Evolutionary conservation across 106 monocot species (phyloP), one percentile per base, ranked within the genome.

Genomic region (Dioscorea alata): DNA sequence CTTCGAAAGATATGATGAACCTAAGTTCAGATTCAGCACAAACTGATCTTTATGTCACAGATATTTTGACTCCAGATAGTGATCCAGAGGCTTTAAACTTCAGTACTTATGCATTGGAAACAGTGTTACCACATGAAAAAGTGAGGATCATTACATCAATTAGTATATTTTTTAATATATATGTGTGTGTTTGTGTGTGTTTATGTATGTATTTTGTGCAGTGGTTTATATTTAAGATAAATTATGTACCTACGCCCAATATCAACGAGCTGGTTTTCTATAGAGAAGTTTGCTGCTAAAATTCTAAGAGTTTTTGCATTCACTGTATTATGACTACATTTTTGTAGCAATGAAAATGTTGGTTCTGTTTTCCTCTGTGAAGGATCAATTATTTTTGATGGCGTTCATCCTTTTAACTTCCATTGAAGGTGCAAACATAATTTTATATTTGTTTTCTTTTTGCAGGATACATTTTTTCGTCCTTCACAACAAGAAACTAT

Each of bases 1-100:
- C 74, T 23, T 85, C 81, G 85, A 81, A 68, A 68, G 65, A 85
- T 59, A 66, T 85, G 57, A 50, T 81, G 23, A 66, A 74, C 4
- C 64, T 23, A 24, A 72, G 68, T 49, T 78, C 78, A 35, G 58
- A 31, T 67, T 71, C 61, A 32, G 16, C 70, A 68, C 34, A 15
- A 59, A 56, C 48, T n/a, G 31, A 23, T 69, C 13, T 31, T 57
- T 15, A 60, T 69, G 51, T 57, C 49, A 68, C 75, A 57, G 52
- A 63, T 31, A 28, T 67, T 4, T 54, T 17, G 20, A 22, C 20
- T 22, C 14, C 31, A 20, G 17, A 67, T 19, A 32, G 32, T 71
- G 33, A 56, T 67, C n/a, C 56, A 15, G 63, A 79, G 13, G 63
- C 73, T 49, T 73, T 68, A 15, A 69, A 42, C 42, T 42, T 42